Base-by-base conservation (phyloP, 768 basidiomycete species). In the Russula olivacea region DNA sequence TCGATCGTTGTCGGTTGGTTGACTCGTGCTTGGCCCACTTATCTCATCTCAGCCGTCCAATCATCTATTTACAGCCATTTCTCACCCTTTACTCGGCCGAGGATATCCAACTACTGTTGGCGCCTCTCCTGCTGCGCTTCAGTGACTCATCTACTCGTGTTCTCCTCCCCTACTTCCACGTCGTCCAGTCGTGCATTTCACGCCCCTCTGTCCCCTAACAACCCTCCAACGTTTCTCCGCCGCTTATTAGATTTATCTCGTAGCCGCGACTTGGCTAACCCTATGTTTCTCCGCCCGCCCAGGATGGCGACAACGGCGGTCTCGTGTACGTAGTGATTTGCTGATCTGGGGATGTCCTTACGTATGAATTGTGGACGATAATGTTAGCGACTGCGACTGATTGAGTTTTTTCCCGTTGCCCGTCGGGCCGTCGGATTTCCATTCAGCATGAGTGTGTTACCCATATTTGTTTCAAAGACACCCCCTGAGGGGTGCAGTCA, bases 111-210 rank as follows among this genome's bases (percentile, higher is more conserved):
- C 48, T 25, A 2, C n/a, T n/a, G n/a, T n/a, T n/a, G n/a, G n/a
- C n/a, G n/a, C n/a, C n/a, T n/a, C n/a, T n/a, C n/a, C n/a, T n/a
- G n/a, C n/a, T n/a, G n/a, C n/a, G n/a, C n/a, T n/a, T n/a, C n/a
- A n/a, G 19, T 43, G 51, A 59, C 50, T 53, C 57, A 61, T 43
- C n/a, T n/a, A 41, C 64, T 61, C 43, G 63, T 65, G 63, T 66
- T 61, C 47, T 38, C 65, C 54, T 54, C 62, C 48, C 64, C 63
- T 50, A n/a, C 50, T 58, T 64, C 51, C 75, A 76, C 75, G 74
- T 71, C 86, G 82, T 79, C 81, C 71, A 83, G 83, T 77, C 85
- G 84, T 79, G 79, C 73, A n/a, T n/a, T n/a, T n/a, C n/a, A n/a
- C n/a, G n/a, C n/a, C n/a, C n/a, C n/a, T n/a, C n/a, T n/a, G 76